These are phyloP conservation scores for Boletus reticuloceps DNA, from an alignment of 768 basidiomycete genomes.

Conservation along the genomic window DNA sequence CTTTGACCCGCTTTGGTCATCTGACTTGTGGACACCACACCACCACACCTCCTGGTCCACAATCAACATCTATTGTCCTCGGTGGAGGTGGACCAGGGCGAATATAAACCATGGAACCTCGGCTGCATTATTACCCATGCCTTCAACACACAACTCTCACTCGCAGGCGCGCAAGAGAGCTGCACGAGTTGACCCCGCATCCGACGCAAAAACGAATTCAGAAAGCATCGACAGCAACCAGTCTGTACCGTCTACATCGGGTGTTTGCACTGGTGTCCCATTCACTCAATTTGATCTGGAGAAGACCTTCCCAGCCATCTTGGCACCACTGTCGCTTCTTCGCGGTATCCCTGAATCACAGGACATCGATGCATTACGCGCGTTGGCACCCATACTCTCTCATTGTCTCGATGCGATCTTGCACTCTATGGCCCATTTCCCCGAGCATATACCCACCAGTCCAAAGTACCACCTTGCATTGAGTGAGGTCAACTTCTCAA, in stretches of 20 bases:
- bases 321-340: conserved; percentile 29
- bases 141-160: conserved; percentile 2
- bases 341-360: conserved; percentile 19
- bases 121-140: conserved; percentile 9
- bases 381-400: conserved; percentile 25
- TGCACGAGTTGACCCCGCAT: neutral
- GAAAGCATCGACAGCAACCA: conserved; percentile 27
- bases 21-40: neutral
- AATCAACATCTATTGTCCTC: conserved; percentile 16
- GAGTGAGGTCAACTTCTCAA: conserved; percentile 19
- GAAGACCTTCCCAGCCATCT: conserved; percentile 36
- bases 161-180: conserved; percentile 10
- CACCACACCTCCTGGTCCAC: neutral
- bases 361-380: conserved; percentile 28
- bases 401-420: conserved; percentile 28
- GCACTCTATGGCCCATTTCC: conserved; percentile 24
- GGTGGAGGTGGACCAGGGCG: conserved; percentile 13
- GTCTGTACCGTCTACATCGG: conserved; percentile 24
- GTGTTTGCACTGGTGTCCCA: neutral
- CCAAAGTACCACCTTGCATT: conserved; percentile 23
- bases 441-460: conserved; percentile 17
- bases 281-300: conserved; percentile 30
- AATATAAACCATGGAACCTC: neutral
- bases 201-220: conserved; percentile 8
- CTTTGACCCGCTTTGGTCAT: conserved; percentile 6